phyloP scores from a whole-genome alignment of 371 early-diverging fungal genomes.

The Thermomucor indicae-seudaticae region DNA sequence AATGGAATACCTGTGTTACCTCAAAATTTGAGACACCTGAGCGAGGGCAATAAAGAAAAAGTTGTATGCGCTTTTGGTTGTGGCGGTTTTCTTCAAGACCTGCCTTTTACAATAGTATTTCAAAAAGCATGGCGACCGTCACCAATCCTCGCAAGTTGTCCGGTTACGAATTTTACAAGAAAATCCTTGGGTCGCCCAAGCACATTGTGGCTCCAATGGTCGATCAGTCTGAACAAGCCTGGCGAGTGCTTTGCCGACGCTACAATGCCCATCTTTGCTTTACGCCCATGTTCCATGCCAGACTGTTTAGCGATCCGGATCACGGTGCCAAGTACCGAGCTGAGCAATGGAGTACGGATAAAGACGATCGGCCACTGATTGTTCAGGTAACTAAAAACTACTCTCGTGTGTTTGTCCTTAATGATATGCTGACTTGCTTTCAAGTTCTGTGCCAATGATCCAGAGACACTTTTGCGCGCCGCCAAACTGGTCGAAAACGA shows the following conservation, averaged over 20 bases:
- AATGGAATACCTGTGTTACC: no score
- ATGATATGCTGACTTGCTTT: background rate
- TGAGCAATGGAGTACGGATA: slow-evolving; percentile 75
- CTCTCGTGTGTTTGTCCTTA: background rate
- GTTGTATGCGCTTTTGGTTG: no score
- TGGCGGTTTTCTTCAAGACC: no score
- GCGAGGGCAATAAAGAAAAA: no score
- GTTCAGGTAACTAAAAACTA: slow-evolving; percentile 67
- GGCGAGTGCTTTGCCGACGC: slow-evolving; percentile 87
- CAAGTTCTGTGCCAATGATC: slow-evolving; percentile 98
- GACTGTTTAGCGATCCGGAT: slow-evolving; percentile 66
- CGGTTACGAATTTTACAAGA: slow-evolving; percentile 78
- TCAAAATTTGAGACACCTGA: no score
- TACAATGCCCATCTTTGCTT: slow-evolving; percentile 95
- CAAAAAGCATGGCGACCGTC: slow-evolving; percentile 5
- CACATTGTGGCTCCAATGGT: slow-evolving; percentile 94
- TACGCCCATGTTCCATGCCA: slow-evolving; percentile 99
- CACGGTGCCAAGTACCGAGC: slow-evolving; percentile 58
- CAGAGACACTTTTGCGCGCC: slow-evolving; percentile 79
- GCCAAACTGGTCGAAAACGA: slow-evolving; percentile 81
- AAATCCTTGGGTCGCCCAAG: slow-evolving; percentile 68
- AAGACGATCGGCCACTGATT: slow-evolving; percentile 85
- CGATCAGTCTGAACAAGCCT: slow-evolving; percentile 90
- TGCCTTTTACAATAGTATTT: no score
- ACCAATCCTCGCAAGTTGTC: slow-evolving; percentile 49